Evolutionary conservation across 1,284 basidiomycete species (phyloP).

Genomic region (Trametes polyzona): DNA sequence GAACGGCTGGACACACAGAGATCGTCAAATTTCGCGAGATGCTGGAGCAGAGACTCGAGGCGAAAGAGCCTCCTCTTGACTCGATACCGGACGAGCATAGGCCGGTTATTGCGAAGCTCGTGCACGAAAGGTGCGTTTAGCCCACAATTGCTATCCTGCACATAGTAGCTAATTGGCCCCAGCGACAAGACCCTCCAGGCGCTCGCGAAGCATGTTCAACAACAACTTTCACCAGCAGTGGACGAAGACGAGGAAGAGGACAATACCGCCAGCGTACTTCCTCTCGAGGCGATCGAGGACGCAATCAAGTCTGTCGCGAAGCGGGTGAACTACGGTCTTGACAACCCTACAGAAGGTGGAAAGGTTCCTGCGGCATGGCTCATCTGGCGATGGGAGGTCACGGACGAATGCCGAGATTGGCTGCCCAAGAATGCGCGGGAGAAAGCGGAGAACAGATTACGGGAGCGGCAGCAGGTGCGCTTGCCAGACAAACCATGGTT

Average conservation of each 20-base stretch:
- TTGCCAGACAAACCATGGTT: no score
- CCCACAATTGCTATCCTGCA: not conserved
- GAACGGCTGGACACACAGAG: conserved; percentile 45
- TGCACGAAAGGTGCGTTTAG: conserved; percentile 72
- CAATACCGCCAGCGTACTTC: conserved; percentile 40
- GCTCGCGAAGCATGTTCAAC: conserved; percentile 68
- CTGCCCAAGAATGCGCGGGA: conserved; percentile 73
- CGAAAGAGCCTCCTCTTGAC: conserved; percentile 50
- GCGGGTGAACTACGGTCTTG: conserved; percentile 78
- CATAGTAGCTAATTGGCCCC: not conserved
- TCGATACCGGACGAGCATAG: conserved; percentile 68
- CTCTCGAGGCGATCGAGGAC: conserved; percentile 57
- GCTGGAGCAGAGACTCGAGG: conserved; percentile 55
- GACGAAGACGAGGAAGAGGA: conserved; percentile 53
- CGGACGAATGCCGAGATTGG: conserved; percentile 58
- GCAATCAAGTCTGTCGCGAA: conserved; percentile 62
- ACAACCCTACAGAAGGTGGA: conserved; percentile 45
- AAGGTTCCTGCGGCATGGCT: conserved; percentile 64
- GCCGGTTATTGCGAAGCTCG: conserved; percentile 78
- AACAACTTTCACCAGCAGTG: conserved; percentile 58
- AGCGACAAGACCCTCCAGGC: conserved; percentile 71
- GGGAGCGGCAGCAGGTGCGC: conserved; percentile 71
- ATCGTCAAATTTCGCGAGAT: conserved; percentile 75
- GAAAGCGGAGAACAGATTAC: conserved; percentile 62
- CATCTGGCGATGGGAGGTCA: conserved; percentile 91